These are phyloP conservation scores for Globisporangium heterothallicum DNA, from an alignment of 352 stramenopile genomes.

Conservation along the genomic window DNA sequence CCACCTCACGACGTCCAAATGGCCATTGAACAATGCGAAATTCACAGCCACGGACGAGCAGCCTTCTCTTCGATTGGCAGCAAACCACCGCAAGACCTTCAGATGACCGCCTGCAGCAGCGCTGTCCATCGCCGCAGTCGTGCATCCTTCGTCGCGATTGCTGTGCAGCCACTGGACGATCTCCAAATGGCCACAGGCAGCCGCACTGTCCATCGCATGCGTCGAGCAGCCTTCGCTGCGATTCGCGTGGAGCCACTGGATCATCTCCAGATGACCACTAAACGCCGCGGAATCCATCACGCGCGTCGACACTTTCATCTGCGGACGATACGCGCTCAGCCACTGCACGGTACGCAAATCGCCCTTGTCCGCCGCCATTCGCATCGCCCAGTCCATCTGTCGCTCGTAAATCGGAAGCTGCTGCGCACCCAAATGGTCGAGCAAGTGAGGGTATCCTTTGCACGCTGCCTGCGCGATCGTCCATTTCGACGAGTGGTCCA, in stretches of 20 bases:
- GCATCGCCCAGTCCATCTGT: conserved; percentile 65
- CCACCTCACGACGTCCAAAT: conserved; percentile 59
- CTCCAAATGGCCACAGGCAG: conserved; percentile 58
- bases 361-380: conserved; percentile 62
- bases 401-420: conserved; percentile 33
- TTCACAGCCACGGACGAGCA: conserved; percentile 65
- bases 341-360: conserved; percentile 57
- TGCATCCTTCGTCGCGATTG: conserved; percentile 62
- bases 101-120: conserved; percentile 61
- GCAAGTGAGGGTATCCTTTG: conserved; percentile 43
- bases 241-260: conserved; percentile 70
- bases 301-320: conserved; percentile 46
- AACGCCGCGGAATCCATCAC: conserved; percentile 82
- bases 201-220: conserved; percentile 73
- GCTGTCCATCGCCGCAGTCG: conserved; percentile 66
- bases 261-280: conserved; percentile 54
- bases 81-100: conserved; percentile 63
- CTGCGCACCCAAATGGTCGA: conserved; percentile 36
- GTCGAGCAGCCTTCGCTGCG: conserved; percentile 66
- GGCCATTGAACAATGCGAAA: conserved; percentile 63
- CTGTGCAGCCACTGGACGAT: conserved; percentile 70
- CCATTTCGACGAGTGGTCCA: conserved; percentile 59
- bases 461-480: conserved; percentile 51
- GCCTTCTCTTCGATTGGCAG: conserved; percentile 50
- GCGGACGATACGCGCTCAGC: conserved; percentile 49